Percentiles rank a stretch among this genome's conserved stretches.
Conservation (phyloP, 305 asterid genomes). For the Fraxinus sp. region DNA sequence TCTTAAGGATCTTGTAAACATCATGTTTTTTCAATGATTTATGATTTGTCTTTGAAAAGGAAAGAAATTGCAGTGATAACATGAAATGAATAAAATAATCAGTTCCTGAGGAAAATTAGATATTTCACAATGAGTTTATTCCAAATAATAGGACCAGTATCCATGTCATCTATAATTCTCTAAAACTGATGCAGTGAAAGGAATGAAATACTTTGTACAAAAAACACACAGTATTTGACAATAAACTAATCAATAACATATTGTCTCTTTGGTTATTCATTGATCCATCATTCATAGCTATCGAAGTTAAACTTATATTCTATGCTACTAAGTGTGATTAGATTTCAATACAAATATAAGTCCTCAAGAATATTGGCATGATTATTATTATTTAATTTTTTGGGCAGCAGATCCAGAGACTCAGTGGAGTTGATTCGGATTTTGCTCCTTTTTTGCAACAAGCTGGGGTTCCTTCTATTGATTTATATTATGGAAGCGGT, state of each 20-base stretch:
- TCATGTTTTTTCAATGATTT: neutral
- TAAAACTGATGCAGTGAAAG: neutral
- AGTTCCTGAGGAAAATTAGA: neutral
- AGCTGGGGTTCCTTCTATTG: conserved; percentile 82
- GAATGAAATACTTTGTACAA: neutral
- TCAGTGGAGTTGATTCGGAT: conserved; percentile 88
- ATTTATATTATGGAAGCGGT: conserved; percentile 86
- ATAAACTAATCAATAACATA: neutral
- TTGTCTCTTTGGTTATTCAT: neutral
- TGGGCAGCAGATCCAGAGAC: conserved; percentile 63
- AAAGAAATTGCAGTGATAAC: neutral
- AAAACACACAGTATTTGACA: neutral
- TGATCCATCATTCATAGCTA: neutral
- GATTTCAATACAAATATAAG: neutral
- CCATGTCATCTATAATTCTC: neutral
- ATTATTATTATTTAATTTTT: conserved; percentile 17
- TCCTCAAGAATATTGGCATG: conserved; percentile 1
- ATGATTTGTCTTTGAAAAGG: neutral
- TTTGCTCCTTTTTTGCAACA: conserved; percentile 91
- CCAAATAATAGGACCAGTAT: neutral
- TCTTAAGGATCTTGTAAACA: neutral
- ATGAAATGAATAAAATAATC: neutral
- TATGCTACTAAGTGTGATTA: neutral
- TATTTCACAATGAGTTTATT: neutral
- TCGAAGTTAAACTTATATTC: neutral